Evolutionary conservation across 768 basidiomycete genomes (phyloP).

Genomic region (Calocybe indica): DNA sequence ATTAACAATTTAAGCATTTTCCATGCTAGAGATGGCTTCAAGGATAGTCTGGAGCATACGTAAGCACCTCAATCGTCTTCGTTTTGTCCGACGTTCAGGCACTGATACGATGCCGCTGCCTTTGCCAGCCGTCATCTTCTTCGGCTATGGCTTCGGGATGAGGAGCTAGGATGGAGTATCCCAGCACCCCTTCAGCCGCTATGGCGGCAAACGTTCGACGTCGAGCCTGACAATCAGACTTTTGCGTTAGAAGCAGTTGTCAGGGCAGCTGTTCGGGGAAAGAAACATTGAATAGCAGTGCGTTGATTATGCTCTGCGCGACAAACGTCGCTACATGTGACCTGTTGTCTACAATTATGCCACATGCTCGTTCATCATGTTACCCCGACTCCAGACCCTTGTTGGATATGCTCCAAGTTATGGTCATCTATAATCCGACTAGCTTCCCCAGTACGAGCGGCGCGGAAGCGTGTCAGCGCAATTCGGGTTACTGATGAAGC

Average conservation of each 20-base stretch:
- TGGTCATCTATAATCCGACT: no score
- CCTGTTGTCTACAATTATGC: no score
- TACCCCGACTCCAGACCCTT: no score
- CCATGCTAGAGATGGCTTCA: conserved; percentile 38
- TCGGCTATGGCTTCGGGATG: conserved; percentile 40
- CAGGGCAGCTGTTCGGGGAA: conserved; percentile 4
- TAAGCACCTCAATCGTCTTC: conserved; percentile 16
- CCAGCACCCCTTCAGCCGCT: conserved; percentile 30
- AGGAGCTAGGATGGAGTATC: conserved; percentile 39
- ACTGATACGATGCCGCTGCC: neutral
- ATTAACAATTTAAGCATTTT: conserved; percentile 40
- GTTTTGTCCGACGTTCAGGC: neutral
- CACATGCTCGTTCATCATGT: no score
- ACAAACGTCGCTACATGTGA: no score
- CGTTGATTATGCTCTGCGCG: no score
- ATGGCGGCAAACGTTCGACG: conserved; percentile 20
- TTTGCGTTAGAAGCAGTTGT: conserved; percentile 11
- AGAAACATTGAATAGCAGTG: no score
- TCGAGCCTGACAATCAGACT: conserved; percentile 7
- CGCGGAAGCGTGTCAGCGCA: no score
- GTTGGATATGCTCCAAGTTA: no score
- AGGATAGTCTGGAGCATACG: conserved; percentile 32
- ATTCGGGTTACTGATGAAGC: no score
- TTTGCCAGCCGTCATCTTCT: conserved; percentile 34
- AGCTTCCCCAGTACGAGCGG: no score